Percentiles rank a stretch among this genome's conserved stretches.
These are phyloP conservation scores for Backusella circina DNA, from an alignment of 192 early-diverging fungal species.

Conservation along the genomic window DNA sequence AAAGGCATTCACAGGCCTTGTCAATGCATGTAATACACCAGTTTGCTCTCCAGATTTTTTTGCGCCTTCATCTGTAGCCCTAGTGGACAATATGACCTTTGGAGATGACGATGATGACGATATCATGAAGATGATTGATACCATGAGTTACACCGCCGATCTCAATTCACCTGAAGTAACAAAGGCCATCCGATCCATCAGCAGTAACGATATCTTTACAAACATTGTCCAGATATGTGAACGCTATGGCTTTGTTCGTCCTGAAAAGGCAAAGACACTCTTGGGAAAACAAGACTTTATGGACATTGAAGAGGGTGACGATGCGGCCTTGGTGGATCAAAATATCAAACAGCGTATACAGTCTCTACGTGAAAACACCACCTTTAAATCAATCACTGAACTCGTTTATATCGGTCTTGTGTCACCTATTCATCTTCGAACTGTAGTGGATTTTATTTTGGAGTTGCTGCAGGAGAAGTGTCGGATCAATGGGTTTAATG, in stretches of 20 bases:
- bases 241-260: constrained; percentile 13
- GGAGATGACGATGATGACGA: constrained; percentile 12
- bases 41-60: constrained; percentile 19
- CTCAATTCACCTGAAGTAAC: constrained; percentile 19
- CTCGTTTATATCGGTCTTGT: constrained; percentile 26
- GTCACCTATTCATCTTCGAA: constrained; percentile 23
- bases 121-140: constrained; percentile 23
- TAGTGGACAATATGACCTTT: constrained; percentile 9
- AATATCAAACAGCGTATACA: constrained; percentile 28
- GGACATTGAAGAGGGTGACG: not conserved
- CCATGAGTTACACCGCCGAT: constrained; percentile 6
- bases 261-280: not conserved
- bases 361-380: constrained; percentile 10
- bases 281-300: not conserved
- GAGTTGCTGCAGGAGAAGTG: constrained; percentile 25
- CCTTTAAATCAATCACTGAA: constrained; percentile 2
- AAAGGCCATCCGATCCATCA: constrained; percentile 22
- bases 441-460: constrained; percentile 24
- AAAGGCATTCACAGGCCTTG: constrained; percentile 26
- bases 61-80: constrained; percentile 11
- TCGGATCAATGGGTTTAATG: not conserved
- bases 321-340: constrained; percentile 4
- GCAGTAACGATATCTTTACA: constrained; percentile 23
- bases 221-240: constrained; percentile 24
- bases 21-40: constrained; percentile 31